Base-by-base conservation (phyloP, 345 rosid genomes). In the Camelina laxa region DNA sequence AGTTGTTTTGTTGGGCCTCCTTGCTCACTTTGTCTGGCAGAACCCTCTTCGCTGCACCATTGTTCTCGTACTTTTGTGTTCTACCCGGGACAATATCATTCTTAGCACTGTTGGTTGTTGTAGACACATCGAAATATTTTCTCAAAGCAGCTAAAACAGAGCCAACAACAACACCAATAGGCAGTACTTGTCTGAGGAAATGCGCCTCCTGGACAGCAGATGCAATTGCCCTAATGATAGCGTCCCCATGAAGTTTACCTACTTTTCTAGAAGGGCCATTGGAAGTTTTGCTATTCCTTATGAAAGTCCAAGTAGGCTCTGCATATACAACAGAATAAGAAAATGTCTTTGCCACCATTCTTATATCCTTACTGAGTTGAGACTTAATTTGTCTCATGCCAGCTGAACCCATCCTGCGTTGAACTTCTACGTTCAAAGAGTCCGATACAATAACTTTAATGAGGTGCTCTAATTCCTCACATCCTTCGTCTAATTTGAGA, bases 101-200 rank as follows among this genome's bases (percentile, higher is more conserved):
- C 41, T 75, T 61, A 66, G 54, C 69, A 48, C 41, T 69, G 50
- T 83, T 81, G 55, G 81, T 73, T 39, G 60, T 69, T 31, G 85
- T 80, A 67, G 83, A 78, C 42, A 90, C 85, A 80, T 83, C 39
- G 10, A 94, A 91, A 81, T 76, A 76, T 80, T 88, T 84, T 80
- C 93, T 85, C 79, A 94, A 69, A 69, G 92, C 92, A 82, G 98
- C 98, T 84, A 94, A 87, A 84, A 90, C 82, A 72, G 96, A 88
- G 67, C 98, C 97, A 69, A 83, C 81, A 73, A 91, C 80, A 66
- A 94, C 89, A 66, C 98, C 97, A 57, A 86, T 79, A 30, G 97
- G 98, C 79, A 94, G 67, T 8, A 89, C 85, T 81, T 78, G 81
- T 82, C 86, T 86, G 78, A 91, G 89, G 77, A 82, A 85, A 71